These are phyloP conservation scores for Nitzschia sp. DNA, from an alignment of 108 stramenopile species.

Conservation along the genomic window DNA sequence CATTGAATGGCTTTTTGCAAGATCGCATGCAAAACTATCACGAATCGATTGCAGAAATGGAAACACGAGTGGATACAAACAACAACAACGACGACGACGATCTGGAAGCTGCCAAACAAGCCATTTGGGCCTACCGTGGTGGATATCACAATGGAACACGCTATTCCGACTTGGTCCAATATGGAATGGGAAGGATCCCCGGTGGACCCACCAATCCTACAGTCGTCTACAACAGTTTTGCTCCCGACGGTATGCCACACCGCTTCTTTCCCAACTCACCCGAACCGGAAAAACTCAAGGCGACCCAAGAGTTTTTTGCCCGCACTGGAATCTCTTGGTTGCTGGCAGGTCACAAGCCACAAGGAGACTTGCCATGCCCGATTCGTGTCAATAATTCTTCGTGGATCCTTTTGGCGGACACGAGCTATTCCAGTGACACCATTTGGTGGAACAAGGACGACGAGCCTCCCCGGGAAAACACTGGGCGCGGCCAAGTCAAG, in stretches of 20 bases:
- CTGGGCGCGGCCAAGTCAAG: conserved; percentile 48
- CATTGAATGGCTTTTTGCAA: conserved; percentile 58
- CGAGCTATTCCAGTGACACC: conserved; percentile 79
- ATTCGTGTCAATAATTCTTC: conserved; percentile 45
- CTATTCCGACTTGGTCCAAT: conserved; percentile 63
- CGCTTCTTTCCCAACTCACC: conserved; percentile 35
- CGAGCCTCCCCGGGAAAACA: conserved; percentile 3
- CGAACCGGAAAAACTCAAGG: conserved; percentile 18
- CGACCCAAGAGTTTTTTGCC: conserved; percentile 50
- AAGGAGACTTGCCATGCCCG: conserved; percentile 77
- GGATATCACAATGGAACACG: conserved; percentile 52
- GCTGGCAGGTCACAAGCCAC: conserved; percentile 77
- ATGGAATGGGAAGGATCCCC: conserved; percentile 82
- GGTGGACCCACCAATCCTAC: conserved; percentile 58
- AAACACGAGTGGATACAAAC: too few species aligned
- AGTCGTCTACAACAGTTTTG: conserved; percentile 73
- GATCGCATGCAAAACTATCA: conserved; percentile 55
- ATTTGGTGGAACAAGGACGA: conserved; percentile 41
- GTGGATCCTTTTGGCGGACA: conserved; percentile 71
- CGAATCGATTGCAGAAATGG: conserved; percentile 27
- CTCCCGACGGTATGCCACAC: conserved; percentile 62
- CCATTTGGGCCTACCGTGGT: conserved; percentile 63
- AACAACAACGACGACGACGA: neutral
- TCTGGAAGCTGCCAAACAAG: neutral
- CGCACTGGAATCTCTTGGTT: conserved; percentile 48